A percentile compares a stretch with the other conserved stretches of the same genome.
phyloP scores from a whole-genome alignment of 176 grass and related monocot genomes.

The Eleusine indica region DNA sequence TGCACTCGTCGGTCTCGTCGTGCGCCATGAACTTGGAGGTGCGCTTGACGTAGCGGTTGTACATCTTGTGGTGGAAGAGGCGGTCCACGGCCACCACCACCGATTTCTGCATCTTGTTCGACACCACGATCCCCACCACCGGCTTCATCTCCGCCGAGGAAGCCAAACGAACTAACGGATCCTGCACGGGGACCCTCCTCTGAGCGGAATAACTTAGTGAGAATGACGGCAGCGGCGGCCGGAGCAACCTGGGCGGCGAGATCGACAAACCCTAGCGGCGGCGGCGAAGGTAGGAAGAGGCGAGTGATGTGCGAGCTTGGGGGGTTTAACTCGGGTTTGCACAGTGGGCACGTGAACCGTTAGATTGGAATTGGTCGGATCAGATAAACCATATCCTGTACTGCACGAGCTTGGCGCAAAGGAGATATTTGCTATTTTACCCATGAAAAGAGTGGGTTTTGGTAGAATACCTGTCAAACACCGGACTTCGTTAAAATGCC shows the following conservation, averaged over 20 bases:
- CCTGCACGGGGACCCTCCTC: neutral
- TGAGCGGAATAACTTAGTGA: neutral
- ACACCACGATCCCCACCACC: slow-evolving; percentile 85
- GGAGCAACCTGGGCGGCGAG: neutral
- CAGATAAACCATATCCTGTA: neutral
- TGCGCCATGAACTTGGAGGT: slow-evolving; percentile 99
- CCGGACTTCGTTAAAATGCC: too few species aligned
- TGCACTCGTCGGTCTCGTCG: slow-evolving; percentile 67
- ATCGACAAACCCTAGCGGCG: neutral
- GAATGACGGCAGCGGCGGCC: slow-evolving; percentile 2
- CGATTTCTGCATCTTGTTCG: slow-evolving; percentile 99
- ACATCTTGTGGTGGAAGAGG: slow-evolving; percentile 89
- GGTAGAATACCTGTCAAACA: too few species aligned
- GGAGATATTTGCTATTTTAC: too few species aligned
- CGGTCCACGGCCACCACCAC: slow-evolving; percentile 94
- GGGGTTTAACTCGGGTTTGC: neutral
- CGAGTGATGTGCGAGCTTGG: neutral
- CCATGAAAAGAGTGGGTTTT: too few species aligned
- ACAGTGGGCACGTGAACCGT: neutral
- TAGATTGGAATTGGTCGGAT: neutral
- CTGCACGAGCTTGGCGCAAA: too few species aligned
- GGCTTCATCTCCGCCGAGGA: slow-evolving; percentile 58
- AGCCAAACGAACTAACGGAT: neutral
- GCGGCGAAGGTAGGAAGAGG: neutral
- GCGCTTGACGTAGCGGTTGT: slow-evolving; percentile 93